A percentile compares a stretch with the other conserved stretches of the same genome.
Conservation (phyloP, 768 basidiomycete species). For the Trametes maxima region DNA sequence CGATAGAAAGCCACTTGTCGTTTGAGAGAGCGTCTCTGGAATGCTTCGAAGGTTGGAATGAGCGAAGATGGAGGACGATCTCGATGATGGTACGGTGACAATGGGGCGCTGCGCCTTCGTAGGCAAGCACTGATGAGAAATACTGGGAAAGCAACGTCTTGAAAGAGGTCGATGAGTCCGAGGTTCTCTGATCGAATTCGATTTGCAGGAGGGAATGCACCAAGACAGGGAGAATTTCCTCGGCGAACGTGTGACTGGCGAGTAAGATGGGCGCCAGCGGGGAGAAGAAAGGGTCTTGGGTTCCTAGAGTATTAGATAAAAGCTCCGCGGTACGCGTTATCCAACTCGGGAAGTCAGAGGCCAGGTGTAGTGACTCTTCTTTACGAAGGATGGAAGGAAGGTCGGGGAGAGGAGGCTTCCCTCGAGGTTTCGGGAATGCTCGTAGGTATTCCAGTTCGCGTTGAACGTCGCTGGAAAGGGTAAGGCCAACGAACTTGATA, state of each 20-base stretch:
- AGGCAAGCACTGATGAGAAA: slow-evolving; percentile 56
- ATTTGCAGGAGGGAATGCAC: slow-evolving; percentile 65
- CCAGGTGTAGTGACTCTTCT: slow-evolving; percentile 40
- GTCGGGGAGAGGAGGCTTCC: slow-evolving; percentile 32
- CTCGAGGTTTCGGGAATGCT: slow-evolving; percentile 24
- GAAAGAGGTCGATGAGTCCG: slow-evolving; percentile 30
- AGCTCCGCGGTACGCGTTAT: slow-evolving; percentile 57
- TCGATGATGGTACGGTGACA: slow-evolving; percentile 68
- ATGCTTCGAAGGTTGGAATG: slow-evolving; percentile 47
- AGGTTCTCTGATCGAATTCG: slow-evolving; percentile 25
- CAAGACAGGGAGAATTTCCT: slow-evolving; percentile 70
- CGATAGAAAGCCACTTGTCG: slow-evolving; percentile 81
- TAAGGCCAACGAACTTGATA: slow-evolving; percentile 32
- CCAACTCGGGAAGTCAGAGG: slow-evolving; percentile 63
- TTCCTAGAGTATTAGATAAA: slow-evolving; percentile 60
- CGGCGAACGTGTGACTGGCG: slow-evolving; percentile 58
- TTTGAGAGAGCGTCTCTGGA: slow-evolving; percentile 49
- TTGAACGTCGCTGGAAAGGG: slow-evolving; percentile 36
- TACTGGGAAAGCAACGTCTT: slow-evolving; percentile 47
- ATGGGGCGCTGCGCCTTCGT: slow-evolving; percentile 38
- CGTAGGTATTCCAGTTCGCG: slow-evolving; percentile 30
- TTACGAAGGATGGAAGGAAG: slow-evolving; percentile 43
- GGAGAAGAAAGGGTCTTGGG: slow-evolving; percentile 62
- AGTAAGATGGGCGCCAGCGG: slow-evolving; percentile 64
- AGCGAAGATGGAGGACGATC: slow-evolving; percentile 78